These are phyloP conservation scores for Marsdenia floribunda DNA, from an alignment of 257 asterid species.

Conservation along the genomic window DNA sequence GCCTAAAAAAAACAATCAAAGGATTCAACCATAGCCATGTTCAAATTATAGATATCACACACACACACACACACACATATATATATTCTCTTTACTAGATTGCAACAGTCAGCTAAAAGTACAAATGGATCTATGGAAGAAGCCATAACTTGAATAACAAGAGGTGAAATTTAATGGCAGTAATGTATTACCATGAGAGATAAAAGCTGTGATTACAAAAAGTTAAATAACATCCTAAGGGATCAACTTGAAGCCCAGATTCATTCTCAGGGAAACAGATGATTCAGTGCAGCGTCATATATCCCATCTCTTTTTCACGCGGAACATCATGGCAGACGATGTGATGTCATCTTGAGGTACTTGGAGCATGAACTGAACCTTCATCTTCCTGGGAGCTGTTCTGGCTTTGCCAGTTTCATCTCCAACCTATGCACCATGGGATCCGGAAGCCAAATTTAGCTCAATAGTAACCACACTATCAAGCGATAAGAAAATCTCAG, in stretches of 20 bases:
- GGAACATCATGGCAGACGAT: slow-evolving; percentile 74
- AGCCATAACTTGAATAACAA: neutral
- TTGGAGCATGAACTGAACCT: slow-evolving; percentile 90
- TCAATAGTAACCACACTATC: neutral
- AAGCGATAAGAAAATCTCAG: neutral
- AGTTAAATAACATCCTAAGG: neutral
- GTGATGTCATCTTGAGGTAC: slow-evolving; percentile 82
- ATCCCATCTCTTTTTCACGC: slow-evolving; percentile 95
- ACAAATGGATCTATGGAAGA: neutral
- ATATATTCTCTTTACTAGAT: neutral
- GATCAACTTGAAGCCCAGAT: neutral
- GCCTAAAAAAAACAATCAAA: neutral
- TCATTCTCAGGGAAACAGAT: neutral
- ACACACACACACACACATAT: neutral
- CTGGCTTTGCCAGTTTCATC: slow-evolving; percentile 75
- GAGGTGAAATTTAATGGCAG: too few species aligned
- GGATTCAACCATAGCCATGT: neutral
- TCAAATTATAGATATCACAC: neutral
- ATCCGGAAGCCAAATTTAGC: slow-evolving; percentile 4
- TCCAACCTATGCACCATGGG: slow-evolving; percentile 47
- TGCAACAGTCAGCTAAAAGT: neutral
- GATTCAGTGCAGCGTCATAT: slow-evolving; percentile 23
- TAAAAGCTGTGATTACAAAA: neutral
- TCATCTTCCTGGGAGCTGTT: slow-evolving; percentile 89
- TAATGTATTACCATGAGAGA: neutral